A percentile compares a stretch with the other conserved stretches of the same genome.
phyloP scores from a whole-genome alignment of 768 basidiomycete genomes.

The Mycena kentingensis region DNA sequence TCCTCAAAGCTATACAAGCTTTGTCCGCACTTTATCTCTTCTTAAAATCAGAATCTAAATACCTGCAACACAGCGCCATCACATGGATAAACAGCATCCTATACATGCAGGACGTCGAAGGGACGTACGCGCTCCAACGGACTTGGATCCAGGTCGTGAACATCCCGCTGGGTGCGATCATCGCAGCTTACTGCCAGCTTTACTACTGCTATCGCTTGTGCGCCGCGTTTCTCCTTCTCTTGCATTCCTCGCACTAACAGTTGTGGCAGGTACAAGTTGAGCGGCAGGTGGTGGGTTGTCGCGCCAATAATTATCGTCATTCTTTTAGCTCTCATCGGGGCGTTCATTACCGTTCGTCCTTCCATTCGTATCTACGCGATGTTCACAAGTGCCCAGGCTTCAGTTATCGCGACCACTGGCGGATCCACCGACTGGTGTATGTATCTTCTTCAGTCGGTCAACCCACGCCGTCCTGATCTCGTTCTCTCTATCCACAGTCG shows the following conservation, averaged over 20 bases:
- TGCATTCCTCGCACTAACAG: neutral
- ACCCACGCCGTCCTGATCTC: neutral
- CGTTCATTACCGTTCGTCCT: conserved; percentile 8
- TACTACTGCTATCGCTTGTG: neutral
- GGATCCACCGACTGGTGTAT: conserved; percentile 4
- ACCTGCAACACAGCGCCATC: conserved; percentile 1
- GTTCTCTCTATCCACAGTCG: conserved; percentile 1
- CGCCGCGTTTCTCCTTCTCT: neutral
- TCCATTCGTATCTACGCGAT: neutral
- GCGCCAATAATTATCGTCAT: conserved; percentile 1
- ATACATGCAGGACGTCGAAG: conserved; percentile 4
- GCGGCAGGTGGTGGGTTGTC: neutral
- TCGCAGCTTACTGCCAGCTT: no score
- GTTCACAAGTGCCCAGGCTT: neutral
- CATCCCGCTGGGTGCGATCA: conserved; percentile 9
- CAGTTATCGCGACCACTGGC: conserved; percentile 3
- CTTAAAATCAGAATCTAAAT: neutral
- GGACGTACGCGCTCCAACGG: neutral
- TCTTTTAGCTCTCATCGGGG: conserved; percentile 1
- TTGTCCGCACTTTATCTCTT: neutral
- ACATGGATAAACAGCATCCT: conserved; percentile 8
- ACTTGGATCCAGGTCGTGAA: conserved; percentile 8
- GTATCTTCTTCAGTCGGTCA: neutral
- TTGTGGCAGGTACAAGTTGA: neutral
- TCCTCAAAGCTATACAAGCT: conserved; percentile 4